phyloP scores from a whole-genome alignment of 176 grass and related monocot genomes.

The Bonia amplexicaulis region DNA sequence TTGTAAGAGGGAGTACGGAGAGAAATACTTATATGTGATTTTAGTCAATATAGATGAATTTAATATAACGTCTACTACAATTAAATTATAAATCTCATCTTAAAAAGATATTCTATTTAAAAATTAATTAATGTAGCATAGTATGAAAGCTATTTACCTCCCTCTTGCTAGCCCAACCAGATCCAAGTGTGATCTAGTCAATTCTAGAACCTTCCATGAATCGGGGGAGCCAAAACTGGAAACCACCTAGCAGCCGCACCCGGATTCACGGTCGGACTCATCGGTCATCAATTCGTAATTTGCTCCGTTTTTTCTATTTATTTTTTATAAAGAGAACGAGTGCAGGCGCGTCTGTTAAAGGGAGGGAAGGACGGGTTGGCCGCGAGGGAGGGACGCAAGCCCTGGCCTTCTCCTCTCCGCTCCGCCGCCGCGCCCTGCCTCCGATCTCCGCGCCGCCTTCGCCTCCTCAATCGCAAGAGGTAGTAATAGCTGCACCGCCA shows the following conservation, averaged over 20 bases:
- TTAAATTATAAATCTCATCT: too few species aligned
- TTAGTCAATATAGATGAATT: too few species aligned
- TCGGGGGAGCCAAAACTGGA: background rate
- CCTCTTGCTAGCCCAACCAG: background rate
- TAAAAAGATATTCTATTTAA: too few species aligned
- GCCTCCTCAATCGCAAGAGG: background rate
- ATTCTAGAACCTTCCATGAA: slow-evolving; percentile 22
- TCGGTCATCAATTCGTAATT: background rate
- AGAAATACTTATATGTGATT: too few species aligned
- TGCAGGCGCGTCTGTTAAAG: slow-evolving; percentile 22
- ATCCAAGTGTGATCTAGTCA: background rate
- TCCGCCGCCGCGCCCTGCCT: background rate
- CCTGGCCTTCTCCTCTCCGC: background rate
- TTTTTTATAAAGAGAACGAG: background rate
- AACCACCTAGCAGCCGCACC: slow-evolving; percentile 25
- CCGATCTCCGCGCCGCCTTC: background rate
- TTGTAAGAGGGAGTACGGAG: too few species aligned
- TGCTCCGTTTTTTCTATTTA: background rate
- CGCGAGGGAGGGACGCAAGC: background rate
- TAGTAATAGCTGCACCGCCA: background rate
- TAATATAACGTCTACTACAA: too few species aligned
- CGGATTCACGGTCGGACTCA: background rate
- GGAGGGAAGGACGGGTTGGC: background rate
- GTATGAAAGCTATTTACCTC: too few species aligned
- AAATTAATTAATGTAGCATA: too few species aligned